These are phyloP conservation scores for Cocos nucifera DNA, from an alignment of 176 grass and related monocot species.

Conservation along the genomic window DNA sequence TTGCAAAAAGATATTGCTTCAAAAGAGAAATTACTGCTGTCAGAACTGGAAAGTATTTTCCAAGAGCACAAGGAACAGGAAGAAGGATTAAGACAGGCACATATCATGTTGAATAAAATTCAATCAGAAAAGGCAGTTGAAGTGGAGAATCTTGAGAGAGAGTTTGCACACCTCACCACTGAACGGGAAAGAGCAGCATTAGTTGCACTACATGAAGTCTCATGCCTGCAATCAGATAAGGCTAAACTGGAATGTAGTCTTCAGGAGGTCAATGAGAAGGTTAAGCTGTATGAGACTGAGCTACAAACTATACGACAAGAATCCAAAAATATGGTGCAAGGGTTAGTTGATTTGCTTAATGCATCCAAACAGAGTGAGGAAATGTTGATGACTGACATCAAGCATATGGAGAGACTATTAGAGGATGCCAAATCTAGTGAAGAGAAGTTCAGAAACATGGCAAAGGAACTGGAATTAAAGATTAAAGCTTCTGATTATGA, in stretches of 20 bases:
- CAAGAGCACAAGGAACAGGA: slow-evolving; percentile 87
- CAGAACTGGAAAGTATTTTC: slow-evolving; percentile 72
- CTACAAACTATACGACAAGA: slow-evolving; percentile 54
- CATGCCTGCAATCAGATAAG: slow-evolving; percentile 56
- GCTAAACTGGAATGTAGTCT: slow-evolving; percentile 68
- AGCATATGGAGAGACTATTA: slow-evolving; percentile 58
- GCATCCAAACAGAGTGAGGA: slow-evolving; percentile 78
- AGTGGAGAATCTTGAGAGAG: slow-evolving; percentile 71
- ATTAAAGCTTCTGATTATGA: slow-evolving; percentile 71
- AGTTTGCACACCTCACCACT: slow-evolving; percentile 49
- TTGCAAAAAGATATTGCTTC: slow-evolving; percentile 50
- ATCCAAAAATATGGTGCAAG: slow-evolving; percentile 74
- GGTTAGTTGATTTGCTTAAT: slow-evolving; percentile 72
- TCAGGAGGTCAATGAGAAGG: slow-evolving; percentile 51
- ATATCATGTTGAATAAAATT: slow-evolving; percentile 55
- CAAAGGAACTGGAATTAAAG: slow-evolving; percentile 67
- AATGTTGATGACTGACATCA: slow-evolving; percentile 58
- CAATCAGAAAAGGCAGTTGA: slow-evolving; percentile 59
- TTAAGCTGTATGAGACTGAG: slow-evolving; percentile 48
- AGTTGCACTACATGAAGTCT: slow-evolving; percentile 61
- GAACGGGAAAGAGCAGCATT: slow-evolving; percentile 42
- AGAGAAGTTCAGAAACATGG: slow-evolving; percentile 56
- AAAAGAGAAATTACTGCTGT: slow-evolving; percentile 70
- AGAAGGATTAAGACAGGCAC: slow-evolving; percentile 54
- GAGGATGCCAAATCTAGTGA: slow-evolving; percentile 67